phyloP scores from a whole-genome alignment of 768 basidiomycete genomes.

The Mycena capillaripes region DNA sequence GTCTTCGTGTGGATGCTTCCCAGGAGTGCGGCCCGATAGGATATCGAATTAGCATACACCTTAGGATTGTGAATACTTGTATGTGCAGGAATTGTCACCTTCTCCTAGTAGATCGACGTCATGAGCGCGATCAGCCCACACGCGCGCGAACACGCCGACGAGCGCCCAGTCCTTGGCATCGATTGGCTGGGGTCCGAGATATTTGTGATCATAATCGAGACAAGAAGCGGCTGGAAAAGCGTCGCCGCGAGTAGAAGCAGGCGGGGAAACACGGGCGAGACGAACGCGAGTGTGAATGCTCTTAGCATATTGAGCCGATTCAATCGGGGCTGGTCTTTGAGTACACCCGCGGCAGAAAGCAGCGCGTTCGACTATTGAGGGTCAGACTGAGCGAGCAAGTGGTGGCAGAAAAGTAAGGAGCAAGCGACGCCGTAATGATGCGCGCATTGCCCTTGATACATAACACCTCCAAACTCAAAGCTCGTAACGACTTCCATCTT shows the following conservation, averaged over 20 bases:
- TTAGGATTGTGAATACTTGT: neutral
- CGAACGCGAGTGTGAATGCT: conserved; percentile 13
- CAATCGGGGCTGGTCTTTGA: no score
- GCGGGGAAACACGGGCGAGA: conserved; percentile 16
- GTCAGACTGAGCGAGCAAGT: no score
- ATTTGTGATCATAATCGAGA: conserved; percentile 22
- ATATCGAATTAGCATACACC: conserved; percentile 14
- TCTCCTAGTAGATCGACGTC: conserved; percentile 25
- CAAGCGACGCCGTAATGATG: no score
- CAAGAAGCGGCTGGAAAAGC: conserved; percentile 23
- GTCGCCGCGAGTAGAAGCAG: conserved; percentile 15
- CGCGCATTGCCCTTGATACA: no score
- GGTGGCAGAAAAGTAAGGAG: no score
- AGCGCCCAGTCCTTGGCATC: conserved; percentile 23
- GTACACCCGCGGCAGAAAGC: no score
- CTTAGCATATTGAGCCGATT: no score
- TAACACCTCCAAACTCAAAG: no score
- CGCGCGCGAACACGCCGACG: conserved; percentile 19
- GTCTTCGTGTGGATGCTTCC: conserved; percentile 27
- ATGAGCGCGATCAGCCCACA: conserved; percentile 1
- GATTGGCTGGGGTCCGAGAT: neutral
- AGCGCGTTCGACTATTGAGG: no score
- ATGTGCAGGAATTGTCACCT: conserved; percentile 7
- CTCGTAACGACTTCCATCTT: no score
- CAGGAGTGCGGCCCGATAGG: conserved; percentile 18